Evolutionary conservation across 2,329 filamentous ascomycete genomes (phyloP), one percentile per base, ranked within the genome.

Genomic region (Ceratocystis albifundus): DNA sequence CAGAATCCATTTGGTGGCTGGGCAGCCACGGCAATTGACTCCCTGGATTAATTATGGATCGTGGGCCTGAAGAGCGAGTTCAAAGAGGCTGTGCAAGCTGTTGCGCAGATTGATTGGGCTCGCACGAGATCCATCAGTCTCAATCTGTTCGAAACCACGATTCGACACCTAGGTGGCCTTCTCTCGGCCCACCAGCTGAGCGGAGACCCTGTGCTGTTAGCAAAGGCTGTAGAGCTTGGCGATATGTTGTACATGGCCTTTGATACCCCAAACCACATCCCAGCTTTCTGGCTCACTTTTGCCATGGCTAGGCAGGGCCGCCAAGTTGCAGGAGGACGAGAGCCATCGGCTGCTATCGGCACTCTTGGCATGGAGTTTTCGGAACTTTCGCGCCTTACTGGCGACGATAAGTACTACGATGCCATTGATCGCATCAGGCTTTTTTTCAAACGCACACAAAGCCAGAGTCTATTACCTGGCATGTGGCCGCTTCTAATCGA

Each of bases 291-390:
- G 70, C 77, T 80, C 69, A 72, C 78, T 72, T 88, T 74, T 67
- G 65, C 72, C 1, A 71, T 74, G 2, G 78, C 78, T 1, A 71
- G 71, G n/a, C 8, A 79, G 74, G 71, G 77, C 73, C 53, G 79
- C 76, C 71, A 83, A 68, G 76, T 80, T 0, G 76, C 77, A 0
- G 80, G 83, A 69, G 72, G 79, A 2, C 80, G 78, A n/a, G 79
- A 79, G 61, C 72, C 76, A 0, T 76, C 76, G n/a, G 80, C 80
- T 0, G 76, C 77, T 2, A 74, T 77, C 0, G 87, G 86, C n/a
- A 89, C 87, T 1, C 76, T 92, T 57, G 85, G 84, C 7, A 74
- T 93, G 71, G 88, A 92, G 72, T 90, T 93, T 72, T 89, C 87
- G 0, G 79, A 87, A 4, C 78, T 93, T 50, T 85, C 87, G 6